A percentile compares a stretch with the other conserved stretches of the same genome.
phyloP scores from a whole-genome alignment of 768 basidiomycete species.

The Termitomyces sp. region DNA sequence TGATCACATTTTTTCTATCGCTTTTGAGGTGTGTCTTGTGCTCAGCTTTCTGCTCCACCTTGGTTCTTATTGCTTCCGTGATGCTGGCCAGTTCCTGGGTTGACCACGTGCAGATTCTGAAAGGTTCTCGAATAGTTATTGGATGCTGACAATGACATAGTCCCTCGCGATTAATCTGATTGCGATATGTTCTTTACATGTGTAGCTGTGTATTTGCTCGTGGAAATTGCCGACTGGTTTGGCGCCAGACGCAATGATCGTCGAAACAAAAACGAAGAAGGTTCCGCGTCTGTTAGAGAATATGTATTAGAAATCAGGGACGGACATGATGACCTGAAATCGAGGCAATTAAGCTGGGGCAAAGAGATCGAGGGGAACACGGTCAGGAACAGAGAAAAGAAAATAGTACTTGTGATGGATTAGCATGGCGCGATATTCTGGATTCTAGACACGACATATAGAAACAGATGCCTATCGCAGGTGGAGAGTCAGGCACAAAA shows the following conservation, averaged over 20 bases:
- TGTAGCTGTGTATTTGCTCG: constrained; percentile 7
- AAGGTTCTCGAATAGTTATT: neutral
- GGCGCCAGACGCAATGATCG: neutral
- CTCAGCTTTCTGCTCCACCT: constrained; percentile 6
- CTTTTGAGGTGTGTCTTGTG: neutral
- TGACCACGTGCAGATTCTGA: constrained; percentile 4
- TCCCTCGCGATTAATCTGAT: constrained; percentile 6
- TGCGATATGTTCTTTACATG: constrained; percentile 6
- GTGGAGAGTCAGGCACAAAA: constrained; percentile 15
- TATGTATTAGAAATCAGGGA: neutral
- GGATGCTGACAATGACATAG: constrained; percentile 5
- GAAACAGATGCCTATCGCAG: constrained; percentile 20
- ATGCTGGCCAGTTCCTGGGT: neutral
- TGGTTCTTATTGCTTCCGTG: constrained; percentile 14
- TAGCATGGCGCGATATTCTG: constrained; percentile 8
- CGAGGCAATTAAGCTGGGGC: neutral
- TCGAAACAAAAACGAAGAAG: neutral
- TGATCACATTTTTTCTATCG: neutral
- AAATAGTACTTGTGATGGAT: constrained; percentile 16
- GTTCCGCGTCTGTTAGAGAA: neutral
- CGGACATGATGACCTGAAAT: neutral
- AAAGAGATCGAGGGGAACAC: neutral
- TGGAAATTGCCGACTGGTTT: neutral
- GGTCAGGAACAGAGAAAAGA: constrained; percentile 12
- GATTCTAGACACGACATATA: neutral